Evolutionary conservation across 2,329 filamentous ascomycete genomes (phyloP).

Genomic region (Endocalyx cinctus): DNA sequence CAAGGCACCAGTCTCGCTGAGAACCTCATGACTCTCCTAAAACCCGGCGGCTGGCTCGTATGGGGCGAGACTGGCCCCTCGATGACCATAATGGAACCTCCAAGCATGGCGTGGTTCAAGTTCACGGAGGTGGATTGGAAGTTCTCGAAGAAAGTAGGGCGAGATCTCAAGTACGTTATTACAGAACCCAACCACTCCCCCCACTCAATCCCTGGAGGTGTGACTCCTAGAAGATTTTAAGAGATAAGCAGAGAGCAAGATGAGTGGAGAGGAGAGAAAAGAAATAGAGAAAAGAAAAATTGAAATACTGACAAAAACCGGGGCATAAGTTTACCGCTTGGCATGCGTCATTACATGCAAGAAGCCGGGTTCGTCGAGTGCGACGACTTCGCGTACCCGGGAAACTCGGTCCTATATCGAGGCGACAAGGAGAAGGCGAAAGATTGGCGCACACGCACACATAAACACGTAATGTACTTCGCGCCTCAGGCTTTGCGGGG

Average conservation of each 20-base stretch:
- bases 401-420: slow-evolving; percentile 5
- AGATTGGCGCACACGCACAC: slow-evolving; percentile 5
- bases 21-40: slow-evolving; percentile 12
- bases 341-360: slow-evolving; percentile 10
- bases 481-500: slow-evolving; percentile 8
- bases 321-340: slow-evolving; percentile 7
- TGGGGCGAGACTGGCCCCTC: slow-evolving; percentile 11
- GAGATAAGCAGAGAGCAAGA: no score
- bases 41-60: slow-evolving; percentile 8
- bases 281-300: no score
- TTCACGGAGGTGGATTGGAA: slow-evolving; percentile 10
- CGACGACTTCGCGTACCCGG: slow-evolving; percentile 8
- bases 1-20: slow-evolving; percentile 4
- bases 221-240: no score
- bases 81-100: slow-evolving; percentile 7
- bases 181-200: no score
- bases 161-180: slow-evolving; percentile 10
- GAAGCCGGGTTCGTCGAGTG: slow-evolving; percentile 11
- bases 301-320: no score
- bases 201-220: no score
- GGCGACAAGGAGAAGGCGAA: slow-evolving; percentile 1
- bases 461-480: slow-evolving; percentile 4
- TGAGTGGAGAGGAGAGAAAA: no score
- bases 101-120: slow-evolving; percentile 7
- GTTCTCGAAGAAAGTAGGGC: slow-evolving; percentile 9